Evolutionary conservation across 2,329 filamentous ascomycete genomes (phyloP).

Genomic region (Aspergillus pseudotamarii): DNA sequence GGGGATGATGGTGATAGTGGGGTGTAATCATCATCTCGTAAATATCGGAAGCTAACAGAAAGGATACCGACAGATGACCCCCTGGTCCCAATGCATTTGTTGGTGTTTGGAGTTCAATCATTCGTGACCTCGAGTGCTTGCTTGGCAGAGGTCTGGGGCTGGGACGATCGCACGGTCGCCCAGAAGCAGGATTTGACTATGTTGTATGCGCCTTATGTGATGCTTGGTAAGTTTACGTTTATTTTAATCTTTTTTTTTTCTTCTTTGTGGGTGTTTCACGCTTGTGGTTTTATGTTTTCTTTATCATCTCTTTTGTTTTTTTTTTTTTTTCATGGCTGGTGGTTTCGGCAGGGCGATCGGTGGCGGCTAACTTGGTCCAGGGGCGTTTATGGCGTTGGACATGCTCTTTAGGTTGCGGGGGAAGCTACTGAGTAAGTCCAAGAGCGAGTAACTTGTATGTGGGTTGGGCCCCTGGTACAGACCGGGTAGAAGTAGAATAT

Average conservation of each 20-base stretch:
- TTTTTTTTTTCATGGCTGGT: no score
- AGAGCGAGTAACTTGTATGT: constrained; percentile 28
- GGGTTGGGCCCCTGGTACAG: no score
- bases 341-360: background rate
- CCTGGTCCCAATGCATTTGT: constrained; percentile 60
- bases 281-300: background rate
- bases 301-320: background rate
- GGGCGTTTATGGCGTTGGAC: constrained; percentile 42
- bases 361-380: constrained; percentile 22
- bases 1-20: background rate
- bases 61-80: constrained; percentile 52
- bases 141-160: constrained; percentile 62
- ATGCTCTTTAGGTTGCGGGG: constrained; percentile 38
- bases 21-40: background rate
- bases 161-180: constrained; percentile 49
- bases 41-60: background rate
- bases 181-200: constrained; percentile 55
- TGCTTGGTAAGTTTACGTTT: constrained; percentile 51
- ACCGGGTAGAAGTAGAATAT: background rate
- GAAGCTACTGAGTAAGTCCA: constrained; percentile 30
- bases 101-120: constrained; percentile 62
- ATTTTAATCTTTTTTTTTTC: background rate
- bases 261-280: background rate
- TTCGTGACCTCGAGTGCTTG: constrained; percentile 66
- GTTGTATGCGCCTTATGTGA: constrained; percentile 61